Base-by-base conservation (phyloP, 1,284 basidiomycete species). In the Omphalotus olearius region DNA sequence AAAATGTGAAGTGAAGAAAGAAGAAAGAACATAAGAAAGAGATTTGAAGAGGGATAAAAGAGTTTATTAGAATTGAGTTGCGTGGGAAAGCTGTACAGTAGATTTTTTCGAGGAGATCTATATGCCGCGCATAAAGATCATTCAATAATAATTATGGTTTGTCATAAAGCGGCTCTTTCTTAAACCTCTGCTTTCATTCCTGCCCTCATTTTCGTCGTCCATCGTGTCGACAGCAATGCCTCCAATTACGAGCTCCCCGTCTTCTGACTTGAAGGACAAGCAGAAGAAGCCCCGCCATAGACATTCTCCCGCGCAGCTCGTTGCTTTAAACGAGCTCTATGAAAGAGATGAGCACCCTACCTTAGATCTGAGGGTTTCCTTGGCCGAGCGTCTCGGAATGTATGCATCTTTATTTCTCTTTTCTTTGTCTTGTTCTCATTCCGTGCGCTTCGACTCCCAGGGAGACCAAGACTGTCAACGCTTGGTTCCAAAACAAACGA, bases 401-500 rank as follows among this genome's bases (percentile, higher is more conserved):
- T 87, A 62, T 66, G 86, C 75, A 53, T 51, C 39, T 42, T 56
- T 47, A 49, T 62, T 59, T 61, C 55, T 57, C 51, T 35, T 41
- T 56, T 57, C 56, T 66, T 59, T 61, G 51, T 56, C 49, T 28
- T 33, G 57, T 57, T 47, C 61, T 59, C 57, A 48, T 57, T 38
- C 53, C 45, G 45, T 43, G 36, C 41, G 46, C 14, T 53, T 43
- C 47, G n/a, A 10, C 7, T 53, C 40, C 48, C 62, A 89, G 86
- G 83, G 84, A 88, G 64, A 82, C 79, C 65, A 89, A 89, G 75
- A 87, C 84, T 1, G 86, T 89, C 62, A 87, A 87, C 63, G 84
- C 86, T 20, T 89, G 85, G 84, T 89, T 89, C 69, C 87, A 89
- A 68, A 89, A 89, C 66, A 89, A 88, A 73, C 78, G 86, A 52